Percentiles rank a stretch among this genome's conserved stretches.
Evolutionary conservation across 345 rosid genomes (phyloP).

Genomic region (Gossypioides kirkii): DNA sequence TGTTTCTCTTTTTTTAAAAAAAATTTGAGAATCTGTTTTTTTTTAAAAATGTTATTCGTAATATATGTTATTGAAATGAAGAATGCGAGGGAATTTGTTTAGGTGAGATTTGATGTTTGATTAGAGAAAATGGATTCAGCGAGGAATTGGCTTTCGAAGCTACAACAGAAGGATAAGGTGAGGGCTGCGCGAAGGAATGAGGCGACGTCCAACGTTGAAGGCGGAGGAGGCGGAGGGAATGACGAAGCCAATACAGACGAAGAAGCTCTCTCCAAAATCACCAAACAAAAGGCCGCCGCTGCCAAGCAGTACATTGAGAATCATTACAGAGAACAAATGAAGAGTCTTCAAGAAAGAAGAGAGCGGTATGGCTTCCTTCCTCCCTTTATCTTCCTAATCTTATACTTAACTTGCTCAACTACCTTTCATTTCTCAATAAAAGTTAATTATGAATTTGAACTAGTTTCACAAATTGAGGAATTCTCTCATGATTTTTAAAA

Average conservation of each 20-base stretch:
- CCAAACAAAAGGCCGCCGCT: constrained; percentile 75
- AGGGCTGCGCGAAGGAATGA: constrained; percentile 35
- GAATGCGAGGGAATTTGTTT: constrained; percentile 9
- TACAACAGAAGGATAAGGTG: constrained; percentile 57
- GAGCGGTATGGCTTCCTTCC: constrained; percentile 40
- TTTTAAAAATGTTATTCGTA: neutral
- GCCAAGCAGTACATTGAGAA: constrained; percentile 86
- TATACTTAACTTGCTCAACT: neutral
- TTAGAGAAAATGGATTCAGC: constrained; percentile 59
- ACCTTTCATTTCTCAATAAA: neutral
- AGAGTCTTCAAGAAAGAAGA: constrained; percentile 72
- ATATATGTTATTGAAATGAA: constrained; percentile 9
- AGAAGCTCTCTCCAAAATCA: constrained; percentile 48
- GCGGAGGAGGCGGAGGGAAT: constrained; percentile 23
- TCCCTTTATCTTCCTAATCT: neutral
- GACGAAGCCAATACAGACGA: constrained; percentile 29
- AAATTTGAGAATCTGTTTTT: neutral
- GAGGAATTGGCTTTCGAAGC: constrained; percentile 68
- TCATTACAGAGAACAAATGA: constrained; percentile 84
- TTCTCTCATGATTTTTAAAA: neutral
- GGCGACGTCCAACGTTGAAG: constrained; percentile 16
- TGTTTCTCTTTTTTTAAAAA: neutral
- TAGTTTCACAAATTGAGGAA: neutral
- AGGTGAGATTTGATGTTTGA: constrained; percentile 3
- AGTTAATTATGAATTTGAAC: neutral